phyloP scores from a whole-genome alignment of 2,329 filamentous ascomycete genomes.

The Diaporthe humulicola region DNA sequence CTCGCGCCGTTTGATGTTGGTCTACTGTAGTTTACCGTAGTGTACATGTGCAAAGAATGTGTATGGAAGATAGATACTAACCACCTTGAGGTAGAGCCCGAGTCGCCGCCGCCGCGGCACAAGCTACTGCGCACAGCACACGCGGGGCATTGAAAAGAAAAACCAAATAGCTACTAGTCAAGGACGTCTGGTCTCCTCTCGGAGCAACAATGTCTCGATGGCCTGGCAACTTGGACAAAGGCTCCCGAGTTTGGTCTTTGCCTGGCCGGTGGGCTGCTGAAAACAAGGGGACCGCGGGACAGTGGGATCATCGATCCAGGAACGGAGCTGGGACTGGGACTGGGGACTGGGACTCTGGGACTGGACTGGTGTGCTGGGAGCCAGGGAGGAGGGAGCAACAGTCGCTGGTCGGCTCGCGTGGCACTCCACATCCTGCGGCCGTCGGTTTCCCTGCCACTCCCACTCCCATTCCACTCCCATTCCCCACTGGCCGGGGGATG shows the following conservation, averaged over 20 bases:
- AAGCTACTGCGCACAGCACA: no score
- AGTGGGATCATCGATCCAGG: conserved; percentile 28
- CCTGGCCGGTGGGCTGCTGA: background rate
- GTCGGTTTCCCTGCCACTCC: conserved; percentile 27
- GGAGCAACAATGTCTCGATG: background rate
- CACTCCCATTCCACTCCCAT: conserved; percentile 8
- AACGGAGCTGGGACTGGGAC: conserved; percentile 3
- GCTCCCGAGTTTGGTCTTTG: background rate
- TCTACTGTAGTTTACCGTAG: no score
- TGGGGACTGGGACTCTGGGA: background rate
- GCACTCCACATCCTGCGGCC: conserved; percentile 34
- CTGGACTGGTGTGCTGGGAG: no score
- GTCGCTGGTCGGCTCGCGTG: conserved; percentile 35
- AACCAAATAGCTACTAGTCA: background rate
- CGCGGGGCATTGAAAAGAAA: background rate
- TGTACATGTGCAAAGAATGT: no score
- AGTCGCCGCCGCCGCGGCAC: no score
- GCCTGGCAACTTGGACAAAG: background rate
- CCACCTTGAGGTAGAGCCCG: no score
- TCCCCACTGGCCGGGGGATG: conserved; percentile 23
- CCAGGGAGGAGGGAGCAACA: background rate
- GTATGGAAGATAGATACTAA: no score
- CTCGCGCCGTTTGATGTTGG: background rate
- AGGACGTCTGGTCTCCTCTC: background rate
- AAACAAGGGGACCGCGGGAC: conserved; percentile 18